A percentile compares a stretch with the other conserved stretches of the same genome.
These are phyloP conservation scores for Penicillium oxalicum DNA, from an alignment of 2,329 filamentous ascomycete species.

Conservation along the genomic window DNA sequence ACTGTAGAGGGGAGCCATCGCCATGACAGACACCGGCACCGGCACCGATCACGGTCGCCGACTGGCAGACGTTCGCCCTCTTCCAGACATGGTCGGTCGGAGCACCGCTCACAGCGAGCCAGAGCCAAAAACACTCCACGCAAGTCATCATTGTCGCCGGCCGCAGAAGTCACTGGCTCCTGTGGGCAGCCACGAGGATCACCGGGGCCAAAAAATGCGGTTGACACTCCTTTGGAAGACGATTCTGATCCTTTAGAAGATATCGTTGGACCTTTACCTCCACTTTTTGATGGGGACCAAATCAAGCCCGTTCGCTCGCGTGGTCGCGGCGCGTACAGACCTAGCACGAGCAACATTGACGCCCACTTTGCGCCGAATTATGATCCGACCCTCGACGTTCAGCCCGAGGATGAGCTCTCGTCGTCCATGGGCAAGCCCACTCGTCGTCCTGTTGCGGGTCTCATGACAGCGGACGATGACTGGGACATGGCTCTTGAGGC, in stretches of 20 bases:
- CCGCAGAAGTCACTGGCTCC: background rate
- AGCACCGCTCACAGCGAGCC: conserved; percentile 1
- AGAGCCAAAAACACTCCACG: background rate
- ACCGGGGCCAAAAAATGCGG: background rate
- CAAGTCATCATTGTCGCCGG: background rate
- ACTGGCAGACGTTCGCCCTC: conserved; percentile 10
- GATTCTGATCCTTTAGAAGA: conserved; percentile 68
- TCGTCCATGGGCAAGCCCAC: conserved; percentile 50
- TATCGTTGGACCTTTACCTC: conserved; percentile 66
- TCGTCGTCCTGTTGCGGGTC: conserved; percentile 35
- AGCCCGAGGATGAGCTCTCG: conserved; percentile 46
- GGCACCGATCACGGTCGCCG: conserved; percentile 23
- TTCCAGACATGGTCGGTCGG: conserved; percentile 2
- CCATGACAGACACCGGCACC: conserved; percentile 16
- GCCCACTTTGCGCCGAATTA: conserved; percentile 66
- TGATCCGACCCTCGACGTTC: conserved; percentile 46
- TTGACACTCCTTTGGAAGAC: conserved; percentile 14
- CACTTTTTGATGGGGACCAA: conserved; percentile 38
- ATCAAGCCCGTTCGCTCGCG: conserved; percentile 48
- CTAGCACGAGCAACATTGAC: conserved; percentile 64
- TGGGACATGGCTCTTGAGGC: conserved; percentile 79
- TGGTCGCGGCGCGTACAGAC: conserved; percentile 61
- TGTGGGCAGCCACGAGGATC: background rate
- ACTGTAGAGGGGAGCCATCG: conserved; percentile 13
- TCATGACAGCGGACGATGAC: conserved; percentile 53